phyloP scores from a whole-genome alignment of 352 stramenopile species.

The Phytophthora capsici region DNA sequence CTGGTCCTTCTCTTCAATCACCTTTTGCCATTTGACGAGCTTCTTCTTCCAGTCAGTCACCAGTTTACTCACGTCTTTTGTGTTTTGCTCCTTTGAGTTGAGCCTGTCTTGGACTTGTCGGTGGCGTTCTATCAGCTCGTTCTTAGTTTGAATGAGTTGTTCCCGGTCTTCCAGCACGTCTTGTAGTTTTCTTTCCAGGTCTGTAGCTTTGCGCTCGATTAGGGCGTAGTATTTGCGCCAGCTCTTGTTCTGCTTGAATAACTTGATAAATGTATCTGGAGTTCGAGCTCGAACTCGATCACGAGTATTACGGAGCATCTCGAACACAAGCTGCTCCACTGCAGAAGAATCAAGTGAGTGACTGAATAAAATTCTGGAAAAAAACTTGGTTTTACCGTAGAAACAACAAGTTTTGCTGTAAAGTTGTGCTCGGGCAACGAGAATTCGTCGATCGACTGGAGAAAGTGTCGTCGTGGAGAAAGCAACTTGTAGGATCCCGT shows the following conservation, averaged over 20 bases:
- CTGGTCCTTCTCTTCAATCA: constrained; percentile 52
- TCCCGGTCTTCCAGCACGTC: constrained; percentile 44
- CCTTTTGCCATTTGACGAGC: constrained; percentile 53
- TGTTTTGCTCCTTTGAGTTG: constrained; percentile 23
- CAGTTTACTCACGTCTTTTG: constrained; percentile 46
- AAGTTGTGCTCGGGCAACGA: constrained; percentile 34
- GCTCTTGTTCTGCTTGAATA: constrained; percentile 82
- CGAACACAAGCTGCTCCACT: constrained; percentile 74
- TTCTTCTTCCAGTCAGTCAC: constrained; percentile 64
- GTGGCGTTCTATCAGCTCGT: constrained; percentile 28
- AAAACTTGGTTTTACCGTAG: constrained; percentile 25
- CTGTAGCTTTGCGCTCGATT: constrained; percentile 52
- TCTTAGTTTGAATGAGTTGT: constrained; percentile 35
- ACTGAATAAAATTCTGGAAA: not conserved
- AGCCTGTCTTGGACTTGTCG: constrained; percentile 31
- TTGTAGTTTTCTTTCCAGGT: constrained; percentile 45
- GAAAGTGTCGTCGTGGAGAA: constrained; percentile 35
- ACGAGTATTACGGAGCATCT: constrained; percentile 62
- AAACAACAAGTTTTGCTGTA: constrained; percentile 51
- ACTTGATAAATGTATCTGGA: constrained; percentile 55
- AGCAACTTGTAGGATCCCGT: constrained; percentile 64
- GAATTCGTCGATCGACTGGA: constrained; percentile 16
- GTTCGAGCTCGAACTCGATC: constrained; percentile 53
- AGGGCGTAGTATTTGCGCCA: constrained; percentile 74
- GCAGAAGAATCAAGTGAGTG: not conserved